Conservation (phyloP, 202 grass and related monocot species). For the Panicum hallii region DNA sequence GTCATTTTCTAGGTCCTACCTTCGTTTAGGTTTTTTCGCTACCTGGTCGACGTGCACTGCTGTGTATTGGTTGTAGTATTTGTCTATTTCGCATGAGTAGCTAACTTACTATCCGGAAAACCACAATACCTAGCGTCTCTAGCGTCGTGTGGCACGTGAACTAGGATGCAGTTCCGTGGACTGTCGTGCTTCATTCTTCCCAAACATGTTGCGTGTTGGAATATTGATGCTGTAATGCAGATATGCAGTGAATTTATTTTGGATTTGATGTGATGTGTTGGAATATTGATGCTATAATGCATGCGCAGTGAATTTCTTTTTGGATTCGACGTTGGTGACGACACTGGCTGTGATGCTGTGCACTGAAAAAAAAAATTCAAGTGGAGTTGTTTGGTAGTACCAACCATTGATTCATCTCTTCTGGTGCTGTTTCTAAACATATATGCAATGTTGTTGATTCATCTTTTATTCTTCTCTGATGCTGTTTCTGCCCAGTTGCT, state of each 20-base stretch:
- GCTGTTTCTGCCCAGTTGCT: not conserved
- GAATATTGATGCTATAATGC: not conserved
- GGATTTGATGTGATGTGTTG: too few relatives aligned
- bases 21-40: not conserved
- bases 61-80: slow-evolving; percentile 2
- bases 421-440: not conserved
- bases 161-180: not conserved
- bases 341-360: not conserved
- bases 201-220: not conserved
- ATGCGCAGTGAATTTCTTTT: not conserved
- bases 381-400: not conserved
- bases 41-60: not conserved
- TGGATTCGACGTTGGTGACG: not conserved
- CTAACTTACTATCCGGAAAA: slow-evolving; percentile 26
- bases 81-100: not conserved
- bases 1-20: not conserved
- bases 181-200: not conserved
- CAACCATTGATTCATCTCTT: not conserved
- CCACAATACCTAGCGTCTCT: not conserved
- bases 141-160: not conserved
- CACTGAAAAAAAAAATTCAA: not conserved
- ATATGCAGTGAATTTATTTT: not conserved
- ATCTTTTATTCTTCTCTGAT: not conserved
- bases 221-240: not conserved
- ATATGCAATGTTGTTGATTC: not conserved